Evolutionary conservation across 164 flowering plant species (phyloP), one percentile per base, ranked within the genome.

Genomic region (Kingdonia uniflora): DNA sequence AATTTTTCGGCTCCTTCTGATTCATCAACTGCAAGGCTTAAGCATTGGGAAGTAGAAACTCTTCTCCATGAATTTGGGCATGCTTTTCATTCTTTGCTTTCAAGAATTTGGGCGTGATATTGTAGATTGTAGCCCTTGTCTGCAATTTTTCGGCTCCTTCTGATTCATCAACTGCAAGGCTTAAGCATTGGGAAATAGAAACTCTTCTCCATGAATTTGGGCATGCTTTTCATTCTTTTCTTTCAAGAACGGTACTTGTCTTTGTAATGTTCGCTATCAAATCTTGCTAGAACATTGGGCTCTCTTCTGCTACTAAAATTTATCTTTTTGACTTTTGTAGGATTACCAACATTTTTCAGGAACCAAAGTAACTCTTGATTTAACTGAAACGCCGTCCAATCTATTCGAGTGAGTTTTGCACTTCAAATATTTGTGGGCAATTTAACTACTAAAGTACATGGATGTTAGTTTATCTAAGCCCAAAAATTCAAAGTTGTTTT

Each of bases 31-130:
- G 76, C 75, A 11, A 75, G 71, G 73, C 94, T 94, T 59, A 78
- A 81, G 56, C 96, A 86, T 63, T 72, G 74, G 61, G 99, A 94
- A 69, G 72, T 94, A 41, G 99, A 86, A 73, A 82, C 92, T 43
- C 83, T 94, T 19, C 87, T 94, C 63, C 99, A 94, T 63, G 99
- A 94, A 71, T 94, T 94, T 78, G 99, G 99, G 26, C 99, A 94
- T 68, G 99, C 99, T 53, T 89, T 94, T 64, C 99, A 94, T 71
- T 84, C 99, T 5, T 62, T 94, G 54, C 90, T 94, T 57, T 89
- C 99, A n/a, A n/a, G n/a, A n/a, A n/a, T n/a, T n/a, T n/a, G n/a
- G n/a, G n/a, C n/a, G n/a, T n/a, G n/a, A n/a, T n/a, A n/a, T n/a
- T n/a, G n/a, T n/a, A n/a, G n/a, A n/a, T n/a, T n/a, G n/a, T n/a